A percentile compares a stretch with the other conserved stretches of the same genome.
Conservation (phyloP, 352 stramenopile species). For the Phytophthora tubulina region DNA sequence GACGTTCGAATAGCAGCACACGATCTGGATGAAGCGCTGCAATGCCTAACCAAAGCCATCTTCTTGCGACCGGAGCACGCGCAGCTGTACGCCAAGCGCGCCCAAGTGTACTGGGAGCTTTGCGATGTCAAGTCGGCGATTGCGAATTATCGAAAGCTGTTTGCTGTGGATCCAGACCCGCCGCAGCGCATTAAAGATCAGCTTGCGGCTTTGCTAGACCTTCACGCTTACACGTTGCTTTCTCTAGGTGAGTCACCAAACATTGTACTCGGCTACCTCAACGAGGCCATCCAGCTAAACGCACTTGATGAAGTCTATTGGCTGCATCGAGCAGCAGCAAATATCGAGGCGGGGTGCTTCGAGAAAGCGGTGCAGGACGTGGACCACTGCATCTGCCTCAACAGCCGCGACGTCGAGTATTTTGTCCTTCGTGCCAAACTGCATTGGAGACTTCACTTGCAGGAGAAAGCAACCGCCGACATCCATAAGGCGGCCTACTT, state of each 20-base stretch:
- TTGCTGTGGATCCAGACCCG: slow-evolving; percentile 63
- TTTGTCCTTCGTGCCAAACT: slow-evolving; percentile 86
- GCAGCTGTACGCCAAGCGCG: slow-evolving; percentile 70
- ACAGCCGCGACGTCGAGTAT: slow-evolving; percentile 81
- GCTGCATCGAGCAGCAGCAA: slow-evolving; percentile 77
- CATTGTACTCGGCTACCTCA: slow-evolving; percentile 75
- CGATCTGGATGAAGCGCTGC: slow-evolving; percentile 60
- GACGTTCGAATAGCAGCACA: slow-evolving; percentile 40
- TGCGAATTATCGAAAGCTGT: slow-evolving; percentile 81
- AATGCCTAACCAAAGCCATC: slow-evolving; percentile 78
- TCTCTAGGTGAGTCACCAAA: slow-evolving; percentile 57
- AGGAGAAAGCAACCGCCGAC: slow-evolving; percentile 76
- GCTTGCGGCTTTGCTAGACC: slow-evolving; percentile 75
- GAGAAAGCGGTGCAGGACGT: slow-evolving; percentile 83
- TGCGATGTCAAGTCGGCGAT: slow-evolving; percentile 86
- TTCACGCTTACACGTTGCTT: slow-evolving; percentile 80
- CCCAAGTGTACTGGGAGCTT: slow-evolving; percentile 76
- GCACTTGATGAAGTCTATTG: slow-evolving; percentile 77
- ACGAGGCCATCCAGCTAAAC: slow-evolving; percentile 81
- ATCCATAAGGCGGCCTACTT: slow-evolving; percentile 69
- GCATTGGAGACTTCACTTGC: slow-evolving; percentile 81
- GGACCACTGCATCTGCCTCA: slow-evolving; percentile 85
- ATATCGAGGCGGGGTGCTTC: slow-evolving; percentile 67
- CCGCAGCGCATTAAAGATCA: slow-evolving; percentile 80
- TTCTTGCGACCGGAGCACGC: slow-evolving; percentile 70